Evolutionary conservation across 805 yeast species (phyloP), one percentile per base, ranked within the genome.

Genomic region (Saccharomycopsis schoenii): DNA sequence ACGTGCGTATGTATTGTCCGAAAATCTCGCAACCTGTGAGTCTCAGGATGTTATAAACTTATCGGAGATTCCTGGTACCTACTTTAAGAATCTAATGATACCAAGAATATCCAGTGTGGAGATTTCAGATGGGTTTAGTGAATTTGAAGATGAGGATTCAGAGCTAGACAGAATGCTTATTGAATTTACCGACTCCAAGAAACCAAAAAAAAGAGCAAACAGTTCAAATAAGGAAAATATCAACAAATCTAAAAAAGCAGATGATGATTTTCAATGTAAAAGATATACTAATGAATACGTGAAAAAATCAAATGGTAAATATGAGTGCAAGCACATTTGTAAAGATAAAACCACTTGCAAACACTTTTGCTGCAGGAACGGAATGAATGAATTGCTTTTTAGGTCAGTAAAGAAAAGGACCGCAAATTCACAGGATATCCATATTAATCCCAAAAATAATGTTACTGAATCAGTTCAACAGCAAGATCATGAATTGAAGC

Each of bases 341-440:
- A 77, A 73, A 56, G 73, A 74, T 59, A 72, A 71, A 61, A 52
- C 65, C 1, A 66, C 47, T 0, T 80, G 83, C 59, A 73, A 82
- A 11, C 83, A 80, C 65, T 57, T 76, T 4, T 80, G 83, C 58
- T 80, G 83, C 61, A 73, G 76, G 47, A 78, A 76, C 42, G 83
- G 83, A 11, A 36, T 60, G n/a, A 24, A 17, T 5, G 11, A 19
- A 17, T 29, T 55, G 10, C 61, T 56, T 4, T 51, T 40, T 12
- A 58, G 40, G 14, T 29, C 34, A 29, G 39, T 54, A 21, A 19
- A 4, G 56, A 36, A 52, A 37, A 55, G 60, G 52, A 37, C 25
- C 15, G 29, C n/a, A n/a, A 5, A 8, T 2, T 29, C 39, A 9
- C 56, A 29, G 10, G 41, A 52, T 8, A 4, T 34, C 29, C 40